Conservation (phyloP, 139 green algal genomes). For the Asterochloris erici region DNA sequence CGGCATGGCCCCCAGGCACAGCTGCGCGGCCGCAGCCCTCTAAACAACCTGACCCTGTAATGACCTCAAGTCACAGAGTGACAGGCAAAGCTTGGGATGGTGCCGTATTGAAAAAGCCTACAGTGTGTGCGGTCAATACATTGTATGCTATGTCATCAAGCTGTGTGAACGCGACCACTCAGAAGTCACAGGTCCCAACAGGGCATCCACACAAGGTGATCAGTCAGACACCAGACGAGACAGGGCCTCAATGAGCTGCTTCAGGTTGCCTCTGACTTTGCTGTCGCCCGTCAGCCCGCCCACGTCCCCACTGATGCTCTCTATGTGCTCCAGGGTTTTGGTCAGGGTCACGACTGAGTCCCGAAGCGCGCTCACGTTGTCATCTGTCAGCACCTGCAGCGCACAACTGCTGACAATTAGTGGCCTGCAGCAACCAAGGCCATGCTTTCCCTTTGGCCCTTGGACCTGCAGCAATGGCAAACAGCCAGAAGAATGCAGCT, state of each 20-base stretch:
- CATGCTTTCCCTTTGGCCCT: not conserved
- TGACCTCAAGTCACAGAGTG: too few species aligned
- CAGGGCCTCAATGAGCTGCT: slow-evolving; percentile 85
- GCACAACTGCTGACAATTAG: not conserved
- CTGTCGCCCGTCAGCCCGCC: slow-evolving; percentile 69
- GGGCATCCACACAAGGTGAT: not conserved
- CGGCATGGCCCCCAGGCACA: too few species aligned
- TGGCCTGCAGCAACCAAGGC: not conserved
- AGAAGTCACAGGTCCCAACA: too few species aligned
- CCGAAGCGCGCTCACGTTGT: slow-evolving; percentile 85
- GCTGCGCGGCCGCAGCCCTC: too few species aligned
- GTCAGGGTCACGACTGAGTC: slow-evolving; percentile 73
- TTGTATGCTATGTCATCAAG: too few species aligned
- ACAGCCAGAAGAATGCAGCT: not conserved
- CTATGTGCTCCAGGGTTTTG: slow-evolving; percentile 75
- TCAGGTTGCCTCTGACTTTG: slow-evolving; percentile 74
- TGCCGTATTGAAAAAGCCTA: too few species aligned
- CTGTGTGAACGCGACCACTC: too few species aligned
- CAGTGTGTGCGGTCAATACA: too few species aligned
- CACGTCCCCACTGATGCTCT: slow-evolving; percentile 61
- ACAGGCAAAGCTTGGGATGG: too few species aligned
- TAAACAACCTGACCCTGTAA: too few species aligned
- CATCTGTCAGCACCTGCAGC: slow-evolving; percentile 79
- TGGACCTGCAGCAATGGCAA: not conserved
- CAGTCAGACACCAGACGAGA: slow-evolving; percentile 78